Evolutionary conservation across 2,329 filamentous ascomycete species (phyloP).

Genomic region (Pseudonectria buxi): DNA sequence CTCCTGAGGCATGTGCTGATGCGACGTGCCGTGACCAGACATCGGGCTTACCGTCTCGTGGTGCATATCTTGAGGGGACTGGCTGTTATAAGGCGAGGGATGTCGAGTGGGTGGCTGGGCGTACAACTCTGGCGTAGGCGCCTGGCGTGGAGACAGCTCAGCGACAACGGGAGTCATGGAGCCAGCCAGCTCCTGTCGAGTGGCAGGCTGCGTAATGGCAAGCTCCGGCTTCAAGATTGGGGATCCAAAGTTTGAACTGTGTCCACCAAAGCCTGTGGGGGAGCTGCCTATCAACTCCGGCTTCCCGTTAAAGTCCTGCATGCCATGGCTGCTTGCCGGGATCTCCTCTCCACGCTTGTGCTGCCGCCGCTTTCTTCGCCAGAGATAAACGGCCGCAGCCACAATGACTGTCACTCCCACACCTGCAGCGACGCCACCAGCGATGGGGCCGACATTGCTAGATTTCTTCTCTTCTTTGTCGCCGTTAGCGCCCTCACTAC

Average conservation of each 20-base stretch:
- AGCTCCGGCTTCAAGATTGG: slow-evolving; percentile 10
- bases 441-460: slow-evolving; percentile 28
- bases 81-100: slow-evolving; percentile 14
- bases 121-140: slow-evolving; percentile 22
- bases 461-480: slow-evolving; percentile 8
- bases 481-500: slow-evolving; percentile 3
- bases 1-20: slow-evolving; percentile 13
- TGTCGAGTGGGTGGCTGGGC: slow-evolving; percentile 13
- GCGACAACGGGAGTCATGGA: slow-evolving; percentile 10
- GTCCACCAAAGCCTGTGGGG: slow-evolving; percentile 4
- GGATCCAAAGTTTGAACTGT: slow-evolving; percentile 5
- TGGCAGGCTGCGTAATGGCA: slow-evolving; percentile 18
- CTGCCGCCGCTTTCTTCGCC: slow-evolving; percentile 27
- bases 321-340: slow-evolving; percentile 4
- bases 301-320: slow-evolving; percentile 23
- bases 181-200: slow-evolving; percentile 20
- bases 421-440: slow-evolving; percentile 23
- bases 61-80: no score
- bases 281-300: slow-evolving; percentile 24
- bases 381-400: slow-evolving; percentile 29
- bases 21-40: slow-evolving; percentile 6
- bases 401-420: slow-evolving; percentile 21
- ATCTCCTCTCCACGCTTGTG: slow-evolving; percentile 17
- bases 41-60: no score
- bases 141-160: slow-evolving; percentile 18